Evolutionary conservation across 345 rosid genomes (phyloP).

Genomic region (Ceriops zippeliana): DNA sequence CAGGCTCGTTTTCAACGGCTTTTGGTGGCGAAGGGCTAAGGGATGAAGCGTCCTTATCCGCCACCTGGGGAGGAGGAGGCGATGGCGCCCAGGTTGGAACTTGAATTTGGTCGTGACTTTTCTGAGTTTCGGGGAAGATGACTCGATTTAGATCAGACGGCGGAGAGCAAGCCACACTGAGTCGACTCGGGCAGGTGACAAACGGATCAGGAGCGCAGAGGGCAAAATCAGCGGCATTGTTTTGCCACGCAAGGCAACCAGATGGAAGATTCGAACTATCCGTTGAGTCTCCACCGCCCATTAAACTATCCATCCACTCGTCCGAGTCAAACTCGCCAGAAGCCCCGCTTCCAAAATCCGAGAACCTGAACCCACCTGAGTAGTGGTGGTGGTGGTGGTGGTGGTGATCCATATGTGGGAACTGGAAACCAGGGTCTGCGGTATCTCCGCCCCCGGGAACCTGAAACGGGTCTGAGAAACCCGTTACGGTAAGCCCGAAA

Average conservation of each 20-base stretch:
- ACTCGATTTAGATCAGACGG: constrained; percentile 71
- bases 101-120: constrained; percentile 26
- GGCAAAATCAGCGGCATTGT: constrained; percentile 43
- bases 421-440: constrained; percentile 50
- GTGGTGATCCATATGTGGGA: constrained; percentile 53
- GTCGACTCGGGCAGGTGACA: constrained; percentile 48
- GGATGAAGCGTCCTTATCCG: constrained; percentile 25
- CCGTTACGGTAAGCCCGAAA: constrained; percentile 40
- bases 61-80: constrained; percentile 32
- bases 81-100: constrained; percentile 40
- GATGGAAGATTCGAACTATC: constrained; percentile 60
- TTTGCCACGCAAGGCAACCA: constrained; percentile 69
- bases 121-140: constrained; percentile 38
- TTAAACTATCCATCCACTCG: constrained; percentile 90
- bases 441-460: constrained; percentile 34
- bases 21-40: constrained; percentile 17
- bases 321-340: constrained; percentile 77
- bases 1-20: constrained; percentile 19
- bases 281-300: constrained; percentile 61
- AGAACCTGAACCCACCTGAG: constrained; percentile 46
- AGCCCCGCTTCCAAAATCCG: constrained; percentile 49
- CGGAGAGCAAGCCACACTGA: constrained; percentile 42
- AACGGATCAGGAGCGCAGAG: constrained; percentile 69
- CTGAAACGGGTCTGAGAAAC: constrained; percentile 68
- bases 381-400: constrained; percentile 10